phyloP scores from a whole-genome alignment of 106 monocot genomes.

The Triglochin maritima region DNA sequence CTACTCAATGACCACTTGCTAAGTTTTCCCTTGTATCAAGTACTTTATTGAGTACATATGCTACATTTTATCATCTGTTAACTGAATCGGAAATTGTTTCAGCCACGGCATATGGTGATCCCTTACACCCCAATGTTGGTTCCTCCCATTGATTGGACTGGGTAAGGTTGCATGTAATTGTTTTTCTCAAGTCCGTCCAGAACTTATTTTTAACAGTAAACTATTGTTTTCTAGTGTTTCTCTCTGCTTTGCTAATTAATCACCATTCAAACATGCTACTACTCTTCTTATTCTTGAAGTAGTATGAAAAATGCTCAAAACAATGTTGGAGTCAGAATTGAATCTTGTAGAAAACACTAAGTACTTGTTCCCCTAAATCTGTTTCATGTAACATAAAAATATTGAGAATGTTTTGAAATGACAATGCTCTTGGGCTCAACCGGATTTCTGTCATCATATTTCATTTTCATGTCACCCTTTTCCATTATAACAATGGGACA shows the following conservation, averaged over 20 bases:
- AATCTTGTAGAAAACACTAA: too few species aligned
- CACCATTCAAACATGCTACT: neutral
- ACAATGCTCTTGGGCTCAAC: too few species aligned
- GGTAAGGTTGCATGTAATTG: constrained; percentile 30
- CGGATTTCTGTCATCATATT: too few species aligned
- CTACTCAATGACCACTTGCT: constrained; percentile 1
- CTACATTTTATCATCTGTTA: too few species aligned
- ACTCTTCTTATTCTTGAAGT: neutral
- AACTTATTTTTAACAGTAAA: neutral
- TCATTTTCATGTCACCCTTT: too few species aligned
- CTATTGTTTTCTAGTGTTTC: neutral
- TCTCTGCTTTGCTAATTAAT: neutral
- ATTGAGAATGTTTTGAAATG: too few species aligned
- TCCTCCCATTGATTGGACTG: constrained; percentile 77
- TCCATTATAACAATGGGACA: too few species aligned
- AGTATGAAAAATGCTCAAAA: neutral
- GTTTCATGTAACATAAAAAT: too few species aligned
- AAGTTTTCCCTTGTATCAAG: too few species aligned
- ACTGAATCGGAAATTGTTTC: neutral
- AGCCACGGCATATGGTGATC: constrained; percentile 95
- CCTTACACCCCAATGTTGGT: constrained; percentile 98
- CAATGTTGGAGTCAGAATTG: too few species aligned
- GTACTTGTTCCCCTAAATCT: too few species aligned
- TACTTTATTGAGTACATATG: too few species aligned
- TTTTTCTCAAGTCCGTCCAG: neutral